Conservation (phyloP, 768 basidiomycete genomes). For the Lactarius evosmus region DNA sequence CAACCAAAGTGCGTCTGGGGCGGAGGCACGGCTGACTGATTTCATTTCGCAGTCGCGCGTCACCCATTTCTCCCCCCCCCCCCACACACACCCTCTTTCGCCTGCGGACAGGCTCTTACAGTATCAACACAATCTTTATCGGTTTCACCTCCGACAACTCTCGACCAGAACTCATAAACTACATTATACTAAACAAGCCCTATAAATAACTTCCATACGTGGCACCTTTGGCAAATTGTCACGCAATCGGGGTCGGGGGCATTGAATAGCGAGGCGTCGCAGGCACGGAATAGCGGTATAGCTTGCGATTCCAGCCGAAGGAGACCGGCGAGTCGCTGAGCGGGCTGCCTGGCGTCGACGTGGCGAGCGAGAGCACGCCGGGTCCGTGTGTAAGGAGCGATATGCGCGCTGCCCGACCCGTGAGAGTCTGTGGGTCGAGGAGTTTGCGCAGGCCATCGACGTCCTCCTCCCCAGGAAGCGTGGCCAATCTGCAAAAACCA, state of each 20-base stretch:
- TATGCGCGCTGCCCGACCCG: slow-evolving; percentile 32
- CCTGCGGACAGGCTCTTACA: no score
- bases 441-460: slow-evolving; percentile 33
- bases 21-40: no score
- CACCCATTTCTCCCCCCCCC: no score
- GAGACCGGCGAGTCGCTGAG: slow-evolving; percentile 19
- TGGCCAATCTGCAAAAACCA: slow-evolving; percentile 34
- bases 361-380: slow-evolving; percentile 33
- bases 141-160: no score
- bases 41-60: no score
- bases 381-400: slow-evolving; percentile 32
- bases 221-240: background rate
- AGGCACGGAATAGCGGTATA: slow-evolving; percentile 24
- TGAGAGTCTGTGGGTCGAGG: slow-evolving; percentile 34
- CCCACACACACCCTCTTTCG: no score
- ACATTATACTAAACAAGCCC: background rate
- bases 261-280: slow-evolving; percentile 22
- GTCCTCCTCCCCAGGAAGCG: slow-evolving; percentile 37
- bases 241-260: slow-evolving; percentile 24
- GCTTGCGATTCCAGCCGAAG: slow-evolving; percentile 23
- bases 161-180: slow-evolving; percentile 5
- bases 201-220: background rate
- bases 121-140: background rate
- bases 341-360: slow-evolving; percentile 30
- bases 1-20: no score